Evolutionary conservation across 331 rosid genomes (phyloP).

Genomic region (Arachis monticola): DNA sequence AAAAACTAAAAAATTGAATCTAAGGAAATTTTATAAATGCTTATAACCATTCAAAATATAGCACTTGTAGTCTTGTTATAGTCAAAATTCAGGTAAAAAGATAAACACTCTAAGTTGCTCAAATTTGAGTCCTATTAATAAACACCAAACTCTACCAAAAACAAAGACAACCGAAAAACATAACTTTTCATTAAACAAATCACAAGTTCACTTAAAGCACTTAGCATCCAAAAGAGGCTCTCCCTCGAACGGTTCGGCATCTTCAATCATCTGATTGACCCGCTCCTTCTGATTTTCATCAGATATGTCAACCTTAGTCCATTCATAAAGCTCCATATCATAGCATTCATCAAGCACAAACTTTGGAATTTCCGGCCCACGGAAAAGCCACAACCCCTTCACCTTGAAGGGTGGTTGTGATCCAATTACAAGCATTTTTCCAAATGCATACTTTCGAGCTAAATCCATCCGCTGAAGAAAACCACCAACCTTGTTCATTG

Average conservation of each 20-base stretch:
- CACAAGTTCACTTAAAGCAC: constrained; percentile 72
- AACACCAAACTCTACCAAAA: constrained; percentile 48
- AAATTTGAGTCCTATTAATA: constrained; percentile 19
- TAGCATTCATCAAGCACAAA: constrained; percentile 83
- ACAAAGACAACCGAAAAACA: not conserved
- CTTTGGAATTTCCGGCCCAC: constrained; percentile 76
- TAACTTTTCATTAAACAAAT: too few relatives aligned
- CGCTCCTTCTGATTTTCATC: constrained; percentile 85
- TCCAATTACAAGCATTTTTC: constrained; percentile 89
- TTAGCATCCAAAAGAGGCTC: constrained; percentile 85
- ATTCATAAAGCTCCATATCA: constrained; percentile 84
- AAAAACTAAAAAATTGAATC: not conserved
- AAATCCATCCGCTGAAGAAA: constrained; percentile 92
- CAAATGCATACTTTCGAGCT: constrained; percentile 88
- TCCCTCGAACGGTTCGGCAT: constrained; percentile 83
- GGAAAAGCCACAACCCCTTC: constrained; percentile 93
- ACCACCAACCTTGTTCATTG: constrained; percentile 80
- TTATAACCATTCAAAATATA: constrained; percentile 6
- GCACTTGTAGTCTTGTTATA: constrained; percentile 2
- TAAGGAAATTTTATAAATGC: not conserved
- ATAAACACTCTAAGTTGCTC: constrained; percentile 23
- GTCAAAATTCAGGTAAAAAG: constrained; percentile 5
- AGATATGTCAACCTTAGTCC: constrained; percentile 75
- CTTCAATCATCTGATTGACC: constrained; percentile 86
- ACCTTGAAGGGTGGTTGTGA: constrained; percentile 79